Evolutionary conservation across 2,329 filamentous ascomycete species (phyloP), one percentile per base, ranked within the genome.

Genomic region (Hymenoscyphus repandus): DNA sequence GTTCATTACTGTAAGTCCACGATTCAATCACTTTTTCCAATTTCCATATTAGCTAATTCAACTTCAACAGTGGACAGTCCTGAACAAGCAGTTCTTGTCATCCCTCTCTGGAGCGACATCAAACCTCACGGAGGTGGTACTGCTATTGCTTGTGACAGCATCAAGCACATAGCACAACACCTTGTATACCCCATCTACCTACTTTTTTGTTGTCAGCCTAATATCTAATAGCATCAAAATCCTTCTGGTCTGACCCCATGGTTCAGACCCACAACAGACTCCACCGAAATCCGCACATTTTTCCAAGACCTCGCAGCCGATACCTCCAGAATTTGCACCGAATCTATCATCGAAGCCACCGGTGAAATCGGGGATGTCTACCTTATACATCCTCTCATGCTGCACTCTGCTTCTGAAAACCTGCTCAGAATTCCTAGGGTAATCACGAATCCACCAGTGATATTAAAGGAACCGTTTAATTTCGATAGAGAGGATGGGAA

Each of bases 81-180:
- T 0, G 85, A 88, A 68, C 85, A 88, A 65, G 85, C 74, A 0
- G 68, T 88, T 12, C 72, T 88, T 1, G 81, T 87, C 11, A 86
- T 85, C 37, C 83, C 84, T 1, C 66, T 87, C 5, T 88, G 83
- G 69, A 81, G 74, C 0, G 82, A 87, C 61, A 79, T 88, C 46
- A 68, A 70, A 7, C 66, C 77, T 0, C 72, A 74, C 32, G 83
- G 80, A 5, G 85, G 85, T 22, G 85, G 80, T 3, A 88, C 84
- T 0, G 72, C 80, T 61, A 75, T 88, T 43, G 85, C 82, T 58
- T 77, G 81, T 0, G 72, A 76, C 46, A 82, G 77, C 0, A 80
- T 85, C 45, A 71, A 73, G 3, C 66, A 69, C 27, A 71, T 87
- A 2, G 83, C 83, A 0, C 69, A 70, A 50, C 76, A 83, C 58